Conservation (phyloP, 768 basidiomycete species). For the Tylopilus sp. region DNA sequence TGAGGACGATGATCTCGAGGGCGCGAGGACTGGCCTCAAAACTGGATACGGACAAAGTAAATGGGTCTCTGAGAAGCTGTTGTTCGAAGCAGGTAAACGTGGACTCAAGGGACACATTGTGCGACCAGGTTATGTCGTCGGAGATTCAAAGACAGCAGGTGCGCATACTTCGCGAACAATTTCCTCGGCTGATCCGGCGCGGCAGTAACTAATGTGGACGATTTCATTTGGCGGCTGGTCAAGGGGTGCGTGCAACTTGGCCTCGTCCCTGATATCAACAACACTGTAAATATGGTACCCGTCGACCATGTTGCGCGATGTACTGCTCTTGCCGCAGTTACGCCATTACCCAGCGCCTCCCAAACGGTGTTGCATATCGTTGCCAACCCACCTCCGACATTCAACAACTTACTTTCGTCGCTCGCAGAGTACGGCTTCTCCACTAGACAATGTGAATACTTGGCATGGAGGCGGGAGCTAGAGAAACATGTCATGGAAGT, state of each 20-base stretch:
- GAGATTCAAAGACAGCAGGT: conserved; percentile 87
- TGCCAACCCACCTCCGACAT: conserved; percentile 82
- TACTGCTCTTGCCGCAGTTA: conserved; percentile 67
- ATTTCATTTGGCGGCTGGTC: conserved; percentile 97
- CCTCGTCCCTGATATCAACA: conserved; percentile 94
- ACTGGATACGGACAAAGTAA: conserved; percentile 97
- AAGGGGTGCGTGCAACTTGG: conserved; percentile 99
- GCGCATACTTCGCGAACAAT: conserved; percentile 22
- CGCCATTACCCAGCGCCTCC: conserved; percentile 45
- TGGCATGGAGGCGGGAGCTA: conserved; percentile 86
- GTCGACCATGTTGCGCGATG: conserved; percentile 94
- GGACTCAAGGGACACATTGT: conserved; percentile 85
- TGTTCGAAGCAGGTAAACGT: conserved; percentile 86
- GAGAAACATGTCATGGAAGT: conserved; percentile 94
- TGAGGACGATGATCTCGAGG: conserved; percentile 87
- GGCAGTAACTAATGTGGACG: conserved; percentile 95
- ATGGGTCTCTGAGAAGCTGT: conserved; percentile 95
- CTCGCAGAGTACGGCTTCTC: conserved; percentile 78
- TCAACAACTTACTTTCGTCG: conserved; percentile 78
- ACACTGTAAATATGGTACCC: conserved; percentile 97
- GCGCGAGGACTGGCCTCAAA: conserved; percentile 67
- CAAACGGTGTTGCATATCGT: conserved; percentile 79
- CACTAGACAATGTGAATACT: conserved; percentile 78
- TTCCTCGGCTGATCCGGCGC: background rate
- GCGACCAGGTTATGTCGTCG: conserved; percentile 94